phyloP scores from a whole-genome alignment of 148 eudicot species.

The Simmondsia chinensis region DNA sequence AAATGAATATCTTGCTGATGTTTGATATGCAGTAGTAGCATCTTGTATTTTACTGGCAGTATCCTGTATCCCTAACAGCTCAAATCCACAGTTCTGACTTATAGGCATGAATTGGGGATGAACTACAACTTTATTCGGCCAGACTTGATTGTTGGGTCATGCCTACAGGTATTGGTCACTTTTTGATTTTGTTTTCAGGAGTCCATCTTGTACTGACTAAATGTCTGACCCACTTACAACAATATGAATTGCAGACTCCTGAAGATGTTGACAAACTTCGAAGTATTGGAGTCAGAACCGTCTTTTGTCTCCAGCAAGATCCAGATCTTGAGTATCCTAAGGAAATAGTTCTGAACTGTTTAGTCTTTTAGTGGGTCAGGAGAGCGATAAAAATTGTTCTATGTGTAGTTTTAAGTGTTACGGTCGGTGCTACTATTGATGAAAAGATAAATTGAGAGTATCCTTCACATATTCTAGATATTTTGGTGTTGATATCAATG shows the following conservation, averaged over 20 bases:
- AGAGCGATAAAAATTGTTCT: neutral
- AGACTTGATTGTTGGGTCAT: conserved; percentile 92
- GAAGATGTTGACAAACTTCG: conserved; percentile 93
- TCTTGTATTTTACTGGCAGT: neutral
- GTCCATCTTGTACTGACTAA: neutral
- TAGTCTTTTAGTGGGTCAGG: neutral
- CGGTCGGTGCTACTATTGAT: neutral
- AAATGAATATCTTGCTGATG: no score
- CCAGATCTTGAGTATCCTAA: conserved; percentile 93
- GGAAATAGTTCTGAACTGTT: neutral
- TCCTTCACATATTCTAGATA: conserved; percentile 63
- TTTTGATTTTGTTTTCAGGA: conserved; percentile 1
- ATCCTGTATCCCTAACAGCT: neutral
- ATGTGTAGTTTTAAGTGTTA: neutral
- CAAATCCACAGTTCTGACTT: conserved; percentile 58
- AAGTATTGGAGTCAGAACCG: conserved; percentile 67
- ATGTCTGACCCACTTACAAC: conserved; percentile 7
- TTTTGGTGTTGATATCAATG: conserved; percentile 80
- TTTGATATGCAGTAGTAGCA: neutral
- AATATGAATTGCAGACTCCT: conserved; percentile 53
- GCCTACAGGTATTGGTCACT: conserved; percentile 65
- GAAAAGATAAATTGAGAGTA: neutral
- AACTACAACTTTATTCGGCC: conserved; percentile 90
- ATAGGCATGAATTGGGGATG: conserved; percentile 94
- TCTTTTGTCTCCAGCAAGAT: conserved; percentile 91